Evolutionary conservation across 441 rosid genomes (phyloP).

Genomic region (Erodium texanum): DNA sequence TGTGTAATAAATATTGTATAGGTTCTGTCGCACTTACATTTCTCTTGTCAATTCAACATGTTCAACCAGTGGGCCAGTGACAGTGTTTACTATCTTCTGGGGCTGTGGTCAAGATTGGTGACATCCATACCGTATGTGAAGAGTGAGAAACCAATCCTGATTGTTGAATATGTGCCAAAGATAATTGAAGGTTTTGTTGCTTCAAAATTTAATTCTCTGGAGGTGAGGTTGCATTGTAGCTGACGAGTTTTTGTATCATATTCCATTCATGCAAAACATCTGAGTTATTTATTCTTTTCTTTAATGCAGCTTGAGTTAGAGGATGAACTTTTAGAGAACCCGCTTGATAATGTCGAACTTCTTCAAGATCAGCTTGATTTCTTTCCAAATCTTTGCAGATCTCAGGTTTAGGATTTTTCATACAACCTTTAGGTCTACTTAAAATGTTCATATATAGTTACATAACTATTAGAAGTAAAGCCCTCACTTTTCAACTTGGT

Average conservation of each 20-base stretch:
- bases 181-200: constrained; percentile 91
- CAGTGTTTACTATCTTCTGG: constrained; percentile 93
- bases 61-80: constrained; percentile 92
- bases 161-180: constrained; percentile 95
- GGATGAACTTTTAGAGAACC: constrained; percentile 81
- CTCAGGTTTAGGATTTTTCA: constrained; percentile 54
- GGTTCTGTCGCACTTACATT: background rate
- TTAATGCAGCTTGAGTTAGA: constrained; percentile 57
- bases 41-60: constrained; percentile 7
- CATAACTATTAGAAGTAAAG: constrained; percentile 3
- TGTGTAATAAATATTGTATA: background rate
- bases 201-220: constrained; percentile 85
- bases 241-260: background rate
- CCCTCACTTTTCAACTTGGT: constrained; percentile 7
- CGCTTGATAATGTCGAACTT: constrained; percentile 93
- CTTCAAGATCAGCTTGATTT: constrained; percentile 98
- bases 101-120: constrained; percentile 96
- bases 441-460: constrained; percentile 9
- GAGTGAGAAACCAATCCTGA: constrained; percentile 92
- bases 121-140: constrained; percentile 85
- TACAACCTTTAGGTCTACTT: background rate
- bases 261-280: background rate
- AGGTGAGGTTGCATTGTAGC: constrained; percentile 38
- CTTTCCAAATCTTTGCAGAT: constrained; percentile 96
- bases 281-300: constrained; percentile 8